phyloP scores from a whole-genome alignment of 2,329 filamentous ascomycete species.

The Teratosphaeria nubilosa region DNA sequence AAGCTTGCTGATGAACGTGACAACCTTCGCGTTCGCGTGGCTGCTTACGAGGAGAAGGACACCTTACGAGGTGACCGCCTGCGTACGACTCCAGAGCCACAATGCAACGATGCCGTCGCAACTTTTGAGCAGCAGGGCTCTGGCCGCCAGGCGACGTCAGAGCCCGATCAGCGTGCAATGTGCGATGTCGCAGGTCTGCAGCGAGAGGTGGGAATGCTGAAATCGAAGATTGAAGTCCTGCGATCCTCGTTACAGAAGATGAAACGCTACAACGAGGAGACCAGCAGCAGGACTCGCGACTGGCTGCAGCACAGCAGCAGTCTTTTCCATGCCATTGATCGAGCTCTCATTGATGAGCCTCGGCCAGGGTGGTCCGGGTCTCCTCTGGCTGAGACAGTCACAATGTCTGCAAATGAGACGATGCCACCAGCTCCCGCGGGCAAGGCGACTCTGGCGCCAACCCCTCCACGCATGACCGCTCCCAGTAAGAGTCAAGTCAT shows the following conservation, averaged over 20 bases:
- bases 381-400: not conserved
- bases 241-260: not conserved
- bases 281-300: not conserved
- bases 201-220: conserved; percentile 2
- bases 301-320: not conserved
- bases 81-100: not conserved
- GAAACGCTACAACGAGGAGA: not conserved
- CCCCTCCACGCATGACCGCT: not conserved
- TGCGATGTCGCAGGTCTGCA: not conserved
- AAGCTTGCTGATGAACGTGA: conserved; percentile 31
- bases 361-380: not conserved
- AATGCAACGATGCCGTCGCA: not conserved
- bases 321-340: conserved; percentile 1
- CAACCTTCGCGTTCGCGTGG: conserved; percentile 17
- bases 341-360: conserved; percentile 3
- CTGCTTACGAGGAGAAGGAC: conserved; percentile 4
- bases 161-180: not conserved
- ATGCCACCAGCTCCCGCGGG: not conserved
- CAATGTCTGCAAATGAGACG: not conserved
- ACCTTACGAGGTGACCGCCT: not conserved
- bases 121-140: not conserved
- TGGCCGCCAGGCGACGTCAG: not conserved
- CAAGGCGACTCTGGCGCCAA: not conserved
- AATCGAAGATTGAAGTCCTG: conserved; percentile 2
- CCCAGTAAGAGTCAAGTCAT: not conserved